phyloP scores from a whole-genome alignment of 257 asterid species.

The Gynochthodes officinalis region DNA sequence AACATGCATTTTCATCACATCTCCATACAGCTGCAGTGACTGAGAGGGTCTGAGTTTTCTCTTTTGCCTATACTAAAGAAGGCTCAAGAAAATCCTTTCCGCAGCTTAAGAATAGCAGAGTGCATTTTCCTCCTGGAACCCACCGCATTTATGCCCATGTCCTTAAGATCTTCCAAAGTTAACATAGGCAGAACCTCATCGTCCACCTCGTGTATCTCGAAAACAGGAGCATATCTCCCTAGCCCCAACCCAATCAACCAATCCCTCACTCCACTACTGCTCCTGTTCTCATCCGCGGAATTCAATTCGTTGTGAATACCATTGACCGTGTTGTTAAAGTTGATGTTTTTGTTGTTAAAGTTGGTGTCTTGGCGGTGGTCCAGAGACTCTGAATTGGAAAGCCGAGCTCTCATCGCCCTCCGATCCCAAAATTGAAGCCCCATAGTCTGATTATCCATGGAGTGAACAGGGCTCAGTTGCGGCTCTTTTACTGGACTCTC shows the following conservation, averaged over 20 bases:
- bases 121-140: slow-evolving; percentile 89
- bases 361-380: slow-evolving; percentile 28
- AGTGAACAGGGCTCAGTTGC: slow-evolving; percentile 53
- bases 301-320: slow-evolving; percentile 45
- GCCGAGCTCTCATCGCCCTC: slow-evolving; percentile 47
- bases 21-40: slow-evolving; percentile 13
- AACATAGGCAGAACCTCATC: slow-evolving; percentile 79
- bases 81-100: slow-evolving; percentile 67
- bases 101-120: slow-evolving; percentile 60
- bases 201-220: slow-evolving; percentile 89
- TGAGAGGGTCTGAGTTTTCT: slow-evolving; percentile 12
- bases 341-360: slow-evolving; percentile 40
- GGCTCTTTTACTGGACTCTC: slow-evolving; percentile 61
- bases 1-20: slow-evolving; percentile 15
- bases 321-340: slow-evolving; percentile 7
- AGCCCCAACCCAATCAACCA: slow-evolving; percentile 82
- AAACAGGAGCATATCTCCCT: slow-evolving; percentile 68
- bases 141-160: slow-evolving; percentile 88
- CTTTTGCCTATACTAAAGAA: neutral
- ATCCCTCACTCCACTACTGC: slow-evolving; percentile 58
- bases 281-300: slow-evolving; percentile 51
- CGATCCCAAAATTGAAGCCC: slow-evolving; percentile 87
- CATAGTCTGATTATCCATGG: slow-evolving; percentile 51
- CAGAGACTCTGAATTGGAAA: slow-evolving; percentile 47
- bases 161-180: slow-evolving; percentile 90